Evolutionary conservation across 2,329 filamentous ascomycete genomes (phyloP).

Genomic region (Fusarium multiceps): DNA sequence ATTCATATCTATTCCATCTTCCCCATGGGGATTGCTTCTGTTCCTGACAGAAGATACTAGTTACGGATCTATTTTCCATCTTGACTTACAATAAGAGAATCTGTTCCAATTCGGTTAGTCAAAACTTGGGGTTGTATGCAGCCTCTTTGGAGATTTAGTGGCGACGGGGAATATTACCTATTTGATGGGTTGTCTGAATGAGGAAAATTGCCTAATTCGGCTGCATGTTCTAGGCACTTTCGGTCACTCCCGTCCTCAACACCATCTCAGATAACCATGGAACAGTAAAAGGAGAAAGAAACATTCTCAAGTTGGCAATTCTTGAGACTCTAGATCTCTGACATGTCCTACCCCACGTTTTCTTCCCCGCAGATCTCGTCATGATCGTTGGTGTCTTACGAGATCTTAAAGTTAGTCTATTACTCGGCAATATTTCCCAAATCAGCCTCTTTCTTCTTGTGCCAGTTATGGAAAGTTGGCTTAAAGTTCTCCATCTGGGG

Average conservation of each 20-base stretch:
- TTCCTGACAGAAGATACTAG: neutral
- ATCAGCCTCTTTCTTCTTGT: constrained; percentile 1
- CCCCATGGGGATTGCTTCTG: neutral
- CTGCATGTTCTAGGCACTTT: neutral
- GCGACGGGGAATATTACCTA: constrained; percentile 9
- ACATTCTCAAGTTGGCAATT: neutral
- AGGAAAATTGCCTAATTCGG: constrained; percentile 25
- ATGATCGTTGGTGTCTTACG: neutral
- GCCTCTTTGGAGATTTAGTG: neutral
- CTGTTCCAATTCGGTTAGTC: neutral
- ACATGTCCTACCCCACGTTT: neutral
- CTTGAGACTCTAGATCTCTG: neutral
- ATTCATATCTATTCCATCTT: constrained; percentile 13
- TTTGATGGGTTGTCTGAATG: neutral
- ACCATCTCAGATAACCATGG: neutral
- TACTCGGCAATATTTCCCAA: constrained; percentile 9
- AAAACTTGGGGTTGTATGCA: neutral
- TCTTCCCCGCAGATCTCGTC: neutral
- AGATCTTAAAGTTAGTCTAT: neutral
- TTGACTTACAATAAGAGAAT: neutral
- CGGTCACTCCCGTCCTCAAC: neutral
- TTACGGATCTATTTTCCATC: neutral
- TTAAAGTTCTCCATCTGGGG: neutral
- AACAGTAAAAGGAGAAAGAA: neutral
- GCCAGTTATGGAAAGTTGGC: constrained; percentile 13